Conservation (phyloP, 495 filamentous ascomycete species). For the Glonium stellatum region DNA sequence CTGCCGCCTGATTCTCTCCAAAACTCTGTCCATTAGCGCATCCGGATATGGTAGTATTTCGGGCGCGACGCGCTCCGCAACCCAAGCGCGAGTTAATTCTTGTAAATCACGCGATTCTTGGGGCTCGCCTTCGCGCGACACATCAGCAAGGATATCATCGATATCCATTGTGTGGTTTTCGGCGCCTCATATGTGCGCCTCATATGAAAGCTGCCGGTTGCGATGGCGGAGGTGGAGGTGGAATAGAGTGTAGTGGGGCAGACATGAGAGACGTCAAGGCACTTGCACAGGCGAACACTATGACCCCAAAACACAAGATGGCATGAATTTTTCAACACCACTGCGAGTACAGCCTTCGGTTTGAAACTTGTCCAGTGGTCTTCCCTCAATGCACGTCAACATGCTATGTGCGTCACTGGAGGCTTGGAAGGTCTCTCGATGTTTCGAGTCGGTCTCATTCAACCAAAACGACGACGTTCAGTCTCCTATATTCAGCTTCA, state of each 20-base stretch:
- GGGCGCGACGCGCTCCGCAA: slow-evolving; percentile 80
- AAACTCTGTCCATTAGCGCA: slow-evolving; percentile 66
- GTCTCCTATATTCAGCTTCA: no score
- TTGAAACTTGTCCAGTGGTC: no score
- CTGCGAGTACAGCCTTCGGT: no score
- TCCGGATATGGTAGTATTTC: slow-evolving; percentile 69
- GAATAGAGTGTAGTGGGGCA: neutral
- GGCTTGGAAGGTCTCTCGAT: no score
- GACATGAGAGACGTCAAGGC: neutral
- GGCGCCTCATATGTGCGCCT: slow-evolving; percentile 17
- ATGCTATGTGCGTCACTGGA: no score
- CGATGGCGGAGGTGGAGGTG: neutral
- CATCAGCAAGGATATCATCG: slow-evolving; percentile 29
- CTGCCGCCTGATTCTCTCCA: slow-evolving; percentile 63
- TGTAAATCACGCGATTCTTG: slow-evolving; percentile 58
- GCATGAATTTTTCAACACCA: no score
- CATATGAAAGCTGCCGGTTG: neutral
- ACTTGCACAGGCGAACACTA: neutral
- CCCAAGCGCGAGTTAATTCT: slow-evolving; percentile 82
- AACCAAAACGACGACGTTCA: no score
- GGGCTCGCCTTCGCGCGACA: slow-evolving; percentile 14
- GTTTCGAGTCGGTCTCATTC: no score
- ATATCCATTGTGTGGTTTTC: slow-evolving; percentile 27
- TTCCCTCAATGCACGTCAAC: no score
- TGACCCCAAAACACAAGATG: no score